These are phyloP conservation scores for Sugiyamaella japonica DNA, from an alignment of 1,139 yeast species.

Conservation along the genomic window DNA sequence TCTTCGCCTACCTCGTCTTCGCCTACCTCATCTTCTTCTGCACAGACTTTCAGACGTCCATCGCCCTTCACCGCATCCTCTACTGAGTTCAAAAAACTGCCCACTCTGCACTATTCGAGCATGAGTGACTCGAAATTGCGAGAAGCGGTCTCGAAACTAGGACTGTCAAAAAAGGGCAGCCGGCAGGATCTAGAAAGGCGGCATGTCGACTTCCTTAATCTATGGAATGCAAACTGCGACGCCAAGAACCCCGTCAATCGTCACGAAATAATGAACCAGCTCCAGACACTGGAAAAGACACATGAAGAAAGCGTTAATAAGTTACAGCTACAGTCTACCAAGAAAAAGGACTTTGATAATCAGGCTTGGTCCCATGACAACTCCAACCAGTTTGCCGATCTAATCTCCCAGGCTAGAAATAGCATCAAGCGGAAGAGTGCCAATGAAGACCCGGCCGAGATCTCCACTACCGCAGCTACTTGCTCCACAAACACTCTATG, in stretches of 20 bases:
- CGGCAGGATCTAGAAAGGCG: slow-evolving; percentile 65
- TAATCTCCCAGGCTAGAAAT: slow-evolving; percentile 51
- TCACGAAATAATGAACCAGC: slow-evolving; percentile 52
- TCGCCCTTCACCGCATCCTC: slow-evolving; percentile 25
- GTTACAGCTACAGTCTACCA: slow-evolving; percentile 9
- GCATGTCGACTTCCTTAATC: slow-evolving; percentile 72
- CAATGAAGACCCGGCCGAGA: not conserved
- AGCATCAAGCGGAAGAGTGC: slow-evolving; percentile 4
- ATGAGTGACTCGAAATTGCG: slow-evolving; percentile 61
- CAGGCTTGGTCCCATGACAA: slow-evolving; percentile 55
- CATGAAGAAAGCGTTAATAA: slow-evolving; percentile 16
- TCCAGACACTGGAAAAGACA: slow-evolving; percentile 65
- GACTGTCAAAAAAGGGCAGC: slow-evolving; percentile 63
- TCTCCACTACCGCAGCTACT: not conserved
- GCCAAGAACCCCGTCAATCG: slow-evolving; percentile 61
- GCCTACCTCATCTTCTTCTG: not conserved
- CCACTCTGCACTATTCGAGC: slow-evolving; percentile 11
- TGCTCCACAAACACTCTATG: not conserved
- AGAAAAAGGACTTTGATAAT: slow-evolving; percentile 43
- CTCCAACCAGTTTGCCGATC: slow-evolving; percentile 51
- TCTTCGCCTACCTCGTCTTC: not conserved
- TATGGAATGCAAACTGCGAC: slow-evolving; percentile 84
- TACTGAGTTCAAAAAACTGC: slow-evolving; percentile 59
- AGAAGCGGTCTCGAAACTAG: slow-evolving; percentile 55
- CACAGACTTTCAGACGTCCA: not conserved